Evolutionary conservation across 768 basidiomycete species (phyloP).

Genomic region (Mrakia frigida): DNA sequence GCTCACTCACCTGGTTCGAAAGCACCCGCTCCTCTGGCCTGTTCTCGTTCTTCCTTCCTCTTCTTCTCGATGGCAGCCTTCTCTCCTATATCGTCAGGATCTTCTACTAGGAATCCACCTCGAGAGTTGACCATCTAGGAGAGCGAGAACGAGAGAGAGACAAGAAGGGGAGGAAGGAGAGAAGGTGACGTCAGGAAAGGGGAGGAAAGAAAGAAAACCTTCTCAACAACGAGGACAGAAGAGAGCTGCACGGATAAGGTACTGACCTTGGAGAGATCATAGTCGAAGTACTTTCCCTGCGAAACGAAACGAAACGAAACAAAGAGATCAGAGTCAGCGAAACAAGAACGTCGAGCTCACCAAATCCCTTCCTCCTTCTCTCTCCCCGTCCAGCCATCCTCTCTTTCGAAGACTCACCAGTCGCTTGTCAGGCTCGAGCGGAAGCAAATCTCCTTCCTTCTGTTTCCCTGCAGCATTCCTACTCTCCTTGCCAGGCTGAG

Average conservation of each 20-base stretch:
- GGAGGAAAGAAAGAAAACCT: not conserved
- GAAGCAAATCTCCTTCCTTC: constrained; percentile 25
- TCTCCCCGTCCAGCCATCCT: not conserved
- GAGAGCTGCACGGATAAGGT: not conserved
- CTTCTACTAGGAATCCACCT: constrained; percentile 90
- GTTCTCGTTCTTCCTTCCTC: constrained; percentile 68
- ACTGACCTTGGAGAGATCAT: constrained; percentile 73
- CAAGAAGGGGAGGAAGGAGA: not conserved
- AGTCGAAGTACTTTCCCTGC: constrained; percentile 84
- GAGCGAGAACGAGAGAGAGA: no score
- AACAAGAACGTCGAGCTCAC: not conserved
- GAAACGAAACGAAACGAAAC: not conserved
- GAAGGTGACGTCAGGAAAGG: not conserved
- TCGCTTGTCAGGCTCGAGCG: constrained; percentile 41
- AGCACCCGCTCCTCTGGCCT: constrained; percentile 57
- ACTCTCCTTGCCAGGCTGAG: constrained; percentile 30
- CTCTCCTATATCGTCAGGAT: constrained; percentile 52
- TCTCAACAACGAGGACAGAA: no score
- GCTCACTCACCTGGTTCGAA: constrained; percentile 28
- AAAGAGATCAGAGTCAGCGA: not conserved
- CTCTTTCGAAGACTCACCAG: constrained; percentile 36
- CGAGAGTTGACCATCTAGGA: constrained; percentile 80
- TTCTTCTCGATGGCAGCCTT: constrained; percentile 66
- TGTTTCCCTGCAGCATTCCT: constrained; percentile 5
- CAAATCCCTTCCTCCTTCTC: not conserved